Percentiles rank a stretch among this genome's conserved stretches.
phyloP scores from a whole-genome alignment of 2,329 filamentous ascomycete species.

The Thelonectria olida region DNA sequence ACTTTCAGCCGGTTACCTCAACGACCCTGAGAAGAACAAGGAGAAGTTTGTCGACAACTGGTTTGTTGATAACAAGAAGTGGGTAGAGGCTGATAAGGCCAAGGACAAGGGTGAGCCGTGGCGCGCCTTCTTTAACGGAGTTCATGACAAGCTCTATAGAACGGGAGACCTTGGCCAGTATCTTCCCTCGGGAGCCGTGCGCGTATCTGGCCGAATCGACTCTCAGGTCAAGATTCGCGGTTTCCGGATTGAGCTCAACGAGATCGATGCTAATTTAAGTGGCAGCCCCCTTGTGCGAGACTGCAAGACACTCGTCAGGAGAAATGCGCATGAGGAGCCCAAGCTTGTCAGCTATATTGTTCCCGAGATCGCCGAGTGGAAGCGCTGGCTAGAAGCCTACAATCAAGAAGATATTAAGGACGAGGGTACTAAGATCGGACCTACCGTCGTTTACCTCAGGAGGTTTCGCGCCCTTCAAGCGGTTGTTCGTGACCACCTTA shows the following conservation, averaged over 20 bases:
- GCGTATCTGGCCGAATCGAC: constrained; percentile 83
- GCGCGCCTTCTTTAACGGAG: constrained; percentile 80
- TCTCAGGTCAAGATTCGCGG: constrained; percentile 95
- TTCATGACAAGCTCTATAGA: constrained; percentile 84
- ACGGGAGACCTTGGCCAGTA: constrained; percentile 80
- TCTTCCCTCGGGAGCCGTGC: constrained; percentile 72
- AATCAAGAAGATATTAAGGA: constrained; percentile 65
- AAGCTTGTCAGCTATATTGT: constrained; percentile 91
- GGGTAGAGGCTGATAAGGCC: constrained; percentile 69
- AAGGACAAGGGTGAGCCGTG: constrained; percentile 73
- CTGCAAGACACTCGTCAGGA: constrained; percentile 80
- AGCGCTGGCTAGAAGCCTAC: constrained; percentile 68
- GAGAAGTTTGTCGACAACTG: constrained; percentile 86
- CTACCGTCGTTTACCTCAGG: constrained; percentile 54
- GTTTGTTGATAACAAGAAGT: constrained; percentile 80
- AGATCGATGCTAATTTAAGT: constrained; percentile 87
- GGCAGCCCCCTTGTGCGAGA: constrained; percentile 81
- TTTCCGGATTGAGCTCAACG: constrained; percentile 92
- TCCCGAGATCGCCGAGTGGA: constrained; percentile 74
- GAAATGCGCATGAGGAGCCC: constrained; percentile 67
- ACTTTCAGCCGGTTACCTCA: constrained; percentile 78
- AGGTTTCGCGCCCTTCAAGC: constrained; percentile 57
- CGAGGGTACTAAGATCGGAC: constrained; percentile 57
- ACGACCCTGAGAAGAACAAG: constrained; percentile 66
- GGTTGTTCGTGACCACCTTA: constrained; percentile 48